A percentile compares a stretch with the other conserved stretches of the same genome.
These are phyloP conservation scores for Schwanniomyces polymorphus DNA, from an alignment of 805 yeast genomes.

Conservation along the genomic window DNA sequence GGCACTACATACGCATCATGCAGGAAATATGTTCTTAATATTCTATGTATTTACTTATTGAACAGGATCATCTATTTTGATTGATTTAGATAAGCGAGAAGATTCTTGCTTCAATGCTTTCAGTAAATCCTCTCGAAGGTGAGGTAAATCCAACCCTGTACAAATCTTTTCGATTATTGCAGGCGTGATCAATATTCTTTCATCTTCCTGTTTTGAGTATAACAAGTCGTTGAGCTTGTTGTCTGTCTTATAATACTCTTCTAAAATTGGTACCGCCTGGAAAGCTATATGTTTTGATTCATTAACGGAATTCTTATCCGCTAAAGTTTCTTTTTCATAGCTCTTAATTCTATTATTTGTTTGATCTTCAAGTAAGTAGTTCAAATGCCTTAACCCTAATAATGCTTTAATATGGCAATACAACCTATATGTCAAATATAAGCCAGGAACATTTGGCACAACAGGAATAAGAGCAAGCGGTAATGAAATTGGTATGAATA, in stretches of 20 bases:
- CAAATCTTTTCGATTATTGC: constrained; percentile 47
- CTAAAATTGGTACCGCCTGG: constrained; percentile 11
- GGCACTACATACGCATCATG: not conserved
- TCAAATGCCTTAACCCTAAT: constrained; percentile 69
- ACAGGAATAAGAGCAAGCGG: constrained; percentile 83
- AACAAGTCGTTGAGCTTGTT: constrained; percentile 8
- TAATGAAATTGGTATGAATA: constrained; percentile 72
- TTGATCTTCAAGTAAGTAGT: constrained; percentile 41
- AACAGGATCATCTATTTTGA: constrained; percentile 16
- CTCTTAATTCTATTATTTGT: not conserved
- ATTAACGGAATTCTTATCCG: constrained; percentile 4
- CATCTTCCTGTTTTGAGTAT: constrained; percentile 19
- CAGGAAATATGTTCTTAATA: not conserved
- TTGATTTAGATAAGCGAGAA: constrained; percentile 16
- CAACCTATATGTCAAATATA: constrained; percentile 75
- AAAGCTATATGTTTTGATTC: constrained; percentile 25
- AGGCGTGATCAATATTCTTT: constrained; percentile 44
- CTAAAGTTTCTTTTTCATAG: not conserved
- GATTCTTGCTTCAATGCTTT: constrained; percentile 60
- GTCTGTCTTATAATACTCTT: constrained; percentile 15
- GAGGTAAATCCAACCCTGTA: constrained; percentile 44
- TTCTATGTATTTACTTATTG: constrained; percentile 6
- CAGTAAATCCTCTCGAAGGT: constrained; percentile 41
- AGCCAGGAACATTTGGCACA: constrained; percentile 91
- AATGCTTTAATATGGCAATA: constrained; percentile 84